Evolutionary conservation across 257 asterid genomes (phyloP), one percentile per base, ranked within the genome.

Genomic region (Solanum sitiens): DNA sequence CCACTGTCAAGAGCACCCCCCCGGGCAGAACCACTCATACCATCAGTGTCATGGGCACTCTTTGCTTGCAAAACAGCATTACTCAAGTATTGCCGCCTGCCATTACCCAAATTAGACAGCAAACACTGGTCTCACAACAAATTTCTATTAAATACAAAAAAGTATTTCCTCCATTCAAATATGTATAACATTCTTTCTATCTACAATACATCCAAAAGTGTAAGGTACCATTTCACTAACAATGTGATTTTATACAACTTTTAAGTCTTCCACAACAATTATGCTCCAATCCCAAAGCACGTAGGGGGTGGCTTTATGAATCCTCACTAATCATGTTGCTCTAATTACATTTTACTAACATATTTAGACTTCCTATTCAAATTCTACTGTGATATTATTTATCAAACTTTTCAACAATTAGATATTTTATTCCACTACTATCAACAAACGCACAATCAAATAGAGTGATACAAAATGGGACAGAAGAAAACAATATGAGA

Each of bases 21-120:
- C 76, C 94, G 95, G 53, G 89, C 85, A 86, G 98, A 92, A 86
- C 89, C 92, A 90, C 89, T 88, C 88, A 88, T 84, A 90, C 91
- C 90, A 73, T 91, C 95, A 7, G 87, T 86, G 86, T 94, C 97
- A 88, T 90, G 91, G 86, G 98, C 95, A 92, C 95, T 94, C 94
- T 96, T 97, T n/a, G 99, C 98, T 94, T 97, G 99, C 87, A 97
- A 94, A 91, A 96, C 99, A 83, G 99, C 98, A 93, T 93, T 96
- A 86, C 98, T 96, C 94, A 97, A 88, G 93, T 97, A 97, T 89
- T 96, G 99, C 72, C 96, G 98, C 95, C 99, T 97, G 95, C 76
- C 86, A 90, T 89, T 85, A 87, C 90, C 87, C 88, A 83, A 90
- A 87, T 27, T 77, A 88, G 89, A 89, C 61, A 86, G 70, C 68